A percentile compares a stretch with the other conserved stretches of the same genome.
Conservation (phyloP, 345 rosid genomes). For the Reutealis trisperma region DNA sequence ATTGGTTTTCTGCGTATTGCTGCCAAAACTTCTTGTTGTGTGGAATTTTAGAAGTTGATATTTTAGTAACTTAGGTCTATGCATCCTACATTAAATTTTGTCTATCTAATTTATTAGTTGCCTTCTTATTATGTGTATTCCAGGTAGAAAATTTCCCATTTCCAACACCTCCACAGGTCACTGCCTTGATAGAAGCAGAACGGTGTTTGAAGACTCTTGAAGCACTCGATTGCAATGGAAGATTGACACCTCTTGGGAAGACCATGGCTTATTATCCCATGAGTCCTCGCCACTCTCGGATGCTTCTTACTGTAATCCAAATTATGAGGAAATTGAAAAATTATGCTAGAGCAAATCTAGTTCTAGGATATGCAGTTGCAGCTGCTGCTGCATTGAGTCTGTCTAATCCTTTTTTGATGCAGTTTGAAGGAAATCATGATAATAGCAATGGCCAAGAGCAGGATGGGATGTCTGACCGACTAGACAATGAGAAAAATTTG, state of each 20-base stretch:
- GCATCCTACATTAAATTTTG: background rate
- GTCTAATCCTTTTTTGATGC: slow-evolving; percentile 70
- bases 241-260: slow-evolving; percentile 71
- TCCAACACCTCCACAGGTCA: slow-evolving; percentile 76
- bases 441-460: slow-evolving; percentile 32
- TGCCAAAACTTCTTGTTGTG: background rate
- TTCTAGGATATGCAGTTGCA: slow-evolving; percentile 76
- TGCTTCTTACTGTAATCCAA: slow-evolving; percentile 81
- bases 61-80: background rate
- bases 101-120: background rate
- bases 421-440: slow-evolving; percentile 44
- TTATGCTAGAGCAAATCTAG: slow-evolving; percentile 56
- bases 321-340: slow-evolving; percentile 41
- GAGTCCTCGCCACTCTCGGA: slow-evolving; percentile 91
- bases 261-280: slow-evolving; percentile 88
- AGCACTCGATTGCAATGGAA: slow-evolving; percentile 67
- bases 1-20: background rate
- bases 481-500: slow-evolving; percentile 24
- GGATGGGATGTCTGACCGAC: slow-evolving; percentile 21
- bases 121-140: background rate
- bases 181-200: slow-evolving; percentile 69
- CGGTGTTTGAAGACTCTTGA: slow-evolving; percentile 68
- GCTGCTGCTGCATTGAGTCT: slow-evolving; percentile 80
- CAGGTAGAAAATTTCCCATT: slow-evolving; percentile 93
- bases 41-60: background rate